Percentiles rank a stretch among this genome's conserved stretches.
Evolutionary conservation across 768 basidiomycete genomes (phyloP).

Genomic region (Boletus sensibilis): DNA sequence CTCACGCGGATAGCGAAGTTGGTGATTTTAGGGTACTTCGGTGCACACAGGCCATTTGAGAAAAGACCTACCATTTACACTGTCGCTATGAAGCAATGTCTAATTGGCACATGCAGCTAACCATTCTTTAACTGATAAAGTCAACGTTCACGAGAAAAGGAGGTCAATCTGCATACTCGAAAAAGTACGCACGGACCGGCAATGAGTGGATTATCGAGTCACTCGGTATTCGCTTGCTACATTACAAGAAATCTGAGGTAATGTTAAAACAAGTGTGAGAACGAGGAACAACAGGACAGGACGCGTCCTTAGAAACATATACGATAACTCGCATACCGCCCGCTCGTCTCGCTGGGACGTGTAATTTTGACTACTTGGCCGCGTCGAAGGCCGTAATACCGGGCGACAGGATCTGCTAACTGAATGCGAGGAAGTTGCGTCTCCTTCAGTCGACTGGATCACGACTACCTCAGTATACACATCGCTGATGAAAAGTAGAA

Average conservation of each 20-base stretch:
- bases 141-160: background rate
- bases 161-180: background rate
- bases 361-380: slow-evolving; percentile 99
- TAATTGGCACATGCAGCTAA: background rate
- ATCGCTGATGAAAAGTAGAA: slow-evolving; percentile 19
- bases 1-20: background rate
- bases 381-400: slow-evolving; percentile 93
- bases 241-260: slow-evolving; percentile 13
- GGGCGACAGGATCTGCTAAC: slow-evolving; percentile 93
- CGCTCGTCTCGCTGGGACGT: slow-evolving; percentile 93
- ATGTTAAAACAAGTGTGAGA: slow-evolving; percentile 2
- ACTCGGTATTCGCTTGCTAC: slow-evolving; percentile 12
- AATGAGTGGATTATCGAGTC: background rate
- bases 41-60: too few relatives aligned
- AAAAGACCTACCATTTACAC: background rate
- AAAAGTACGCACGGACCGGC: slow-evolving; percentile 2
- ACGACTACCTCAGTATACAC: slow-evolving; percentile 5
- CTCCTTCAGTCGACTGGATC: slow-evolving; percentile 86
- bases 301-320: slow-evolving; percentile 66
- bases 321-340: slow-evolving; percentile 89
- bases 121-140: background rate
- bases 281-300: background rate
- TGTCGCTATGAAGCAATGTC: background rate
- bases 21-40: background rate
- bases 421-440: slow-evolving; percentile 98